Evolutionary conservation across 306 rosid genomes (phyloP), one percentile per base, ranked within the genome.

Genomic region (Potentilla sterilis): DNA sequence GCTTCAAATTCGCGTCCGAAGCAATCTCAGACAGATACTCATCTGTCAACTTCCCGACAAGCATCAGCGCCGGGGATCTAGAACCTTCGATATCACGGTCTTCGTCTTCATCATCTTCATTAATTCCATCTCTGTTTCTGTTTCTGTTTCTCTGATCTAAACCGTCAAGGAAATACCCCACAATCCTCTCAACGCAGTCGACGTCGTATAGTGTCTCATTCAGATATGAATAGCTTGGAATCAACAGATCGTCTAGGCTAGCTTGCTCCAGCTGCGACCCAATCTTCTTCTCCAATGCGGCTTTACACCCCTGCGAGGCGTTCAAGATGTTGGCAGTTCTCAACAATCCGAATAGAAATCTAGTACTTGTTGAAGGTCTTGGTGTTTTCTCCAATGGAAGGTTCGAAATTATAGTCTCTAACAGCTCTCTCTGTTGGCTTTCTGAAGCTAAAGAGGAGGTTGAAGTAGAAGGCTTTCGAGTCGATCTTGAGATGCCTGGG

Each of bases 171-270:
- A 89, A 96, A 70, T 83, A 71, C 13, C 75, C 69, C 72, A 96
- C 62, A 32, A 92, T 92, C 78, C 97, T 86, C 85, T 88, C 97
- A 0, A 88, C 90, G 66, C 98, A 96, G 73, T 88, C 96, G 0
- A 96, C 92, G 46, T 96, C 99, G 80, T 96, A 96, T 2, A 96
- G 85, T 1, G 96, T 96, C 80, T 96, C 99, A 37, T 92, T 90
- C 73, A 92, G 82, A 70, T 96, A 92, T 35, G 99, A 96, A 66
- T 92, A 96, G 75, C 97, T 96, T 7, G 99, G 97, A 6, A 96
- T 85, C n/a, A 96, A 86, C 21, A 96, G 91, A 68, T 96, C 98
- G 62, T 96, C 99, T 15, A 96, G 81, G 32, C 93, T 90, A 14
- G 98, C 97, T 77, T 92, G 93, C 69, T 92, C 97, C 15, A 96